Percentiles rank a stretch among this genome's conserved stretches.
phyloP scores from a whole-genome alignment of 768 basidiomycete species.

The Auricularia sp. region DNA sequence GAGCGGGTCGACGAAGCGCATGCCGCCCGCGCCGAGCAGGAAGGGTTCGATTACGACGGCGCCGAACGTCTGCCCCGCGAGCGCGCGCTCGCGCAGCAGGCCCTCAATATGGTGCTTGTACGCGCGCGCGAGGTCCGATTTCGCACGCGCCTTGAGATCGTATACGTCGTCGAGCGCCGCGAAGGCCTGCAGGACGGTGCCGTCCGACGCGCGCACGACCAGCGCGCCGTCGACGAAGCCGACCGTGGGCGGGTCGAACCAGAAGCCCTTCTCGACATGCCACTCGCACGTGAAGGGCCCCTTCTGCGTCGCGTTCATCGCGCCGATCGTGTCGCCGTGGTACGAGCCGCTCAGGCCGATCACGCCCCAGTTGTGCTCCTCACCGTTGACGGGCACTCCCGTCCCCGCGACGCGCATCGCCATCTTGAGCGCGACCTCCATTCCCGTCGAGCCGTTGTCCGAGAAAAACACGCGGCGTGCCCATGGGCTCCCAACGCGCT shows the following conservation, averaged over 20 bases:
- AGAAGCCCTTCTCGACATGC: slow-evolving; percentile 85
- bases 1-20: slow-evolving; percentile 94
- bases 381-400: slow-evolving; percentile 22
- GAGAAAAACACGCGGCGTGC: slow-evolving; percentile 86
- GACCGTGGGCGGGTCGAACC: slow-evolving; percentile 86
- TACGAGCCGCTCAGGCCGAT: slow-evolving; percentile 87
- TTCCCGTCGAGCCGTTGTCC: slow-evolving; percentile 91
- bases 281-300: slow-evolving; percentile 92
- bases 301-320: slow-evolving; percentile 86
- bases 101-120: slow-evolving; percentile 54
- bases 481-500: slow-evolving; percentile 75
- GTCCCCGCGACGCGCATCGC: slow-evolving; percentile 61
- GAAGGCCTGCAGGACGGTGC: slow-evolving; percentile 16
- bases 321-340: slow-evolving; percentile 95
- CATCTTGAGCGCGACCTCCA: slow-evolving; percentile 98
- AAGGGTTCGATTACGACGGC: slow-evolving; percentile 86
- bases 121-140: slow-evolving; percentile 45
- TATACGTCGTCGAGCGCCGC: slow-evolving; percentile 54
- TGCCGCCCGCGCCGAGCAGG: slow-evolving; percentile 91
- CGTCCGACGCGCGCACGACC: slow-evolving; percentile 26
- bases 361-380: slow-evolving; percentile 48
- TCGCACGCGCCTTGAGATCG: slow-evolving; percentile 51
- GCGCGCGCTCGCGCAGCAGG: slow-evolving; percentile 38
- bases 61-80: slow-evolving; percentile 34
- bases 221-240: slow-evolving; percentile 51